phyloP scores from a whole-genome alignment of 768 basidiomycete genomes.

The Hygrophorus pudorinus region DNA sequence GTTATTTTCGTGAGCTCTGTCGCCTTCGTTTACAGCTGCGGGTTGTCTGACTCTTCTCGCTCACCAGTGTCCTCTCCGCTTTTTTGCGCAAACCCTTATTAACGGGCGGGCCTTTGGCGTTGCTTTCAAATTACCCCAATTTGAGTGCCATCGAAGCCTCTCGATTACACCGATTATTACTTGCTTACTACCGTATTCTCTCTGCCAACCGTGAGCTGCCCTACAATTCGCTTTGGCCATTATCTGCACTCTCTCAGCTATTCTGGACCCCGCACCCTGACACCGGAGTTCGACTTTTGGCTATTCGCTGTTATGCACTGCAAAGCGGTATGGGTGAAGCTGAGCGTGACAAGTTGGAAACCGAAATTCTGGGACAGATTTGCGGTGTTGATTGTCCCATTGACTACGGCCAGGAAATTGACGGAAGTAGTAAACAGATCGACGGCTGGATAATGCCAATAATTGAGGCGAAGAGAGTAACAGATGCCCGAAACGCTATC shows the following conservation, averaged over 20 bases:
- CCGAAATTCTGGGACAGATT: conserved; percentile 46
- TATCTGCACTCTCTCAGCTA: conserved; percentile 39
- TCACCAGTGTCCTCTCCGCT: conserved; percentile 43
- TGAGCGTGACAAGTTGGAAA: conserved; percentile 60
- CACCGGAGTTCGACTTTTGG: conserved; percentile 52
- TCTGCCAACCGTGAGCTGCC: conserved; percentile 66
- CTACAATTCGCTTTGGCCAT: conserved; percentile 48
- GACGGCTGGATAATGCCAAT: conserved; percentile 83
- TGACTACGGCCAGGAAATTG: conserved; percentile 39
- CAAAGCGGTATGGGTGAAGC: conserved; percentile 73
- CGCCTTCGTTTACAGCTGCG: conserved; percentile 2
- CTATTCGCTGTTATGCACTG: conserved; percentile 69
- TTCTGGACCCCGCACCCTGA: conserved; percentile 41
- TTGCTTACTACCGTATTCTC: conserved; percentile 77
- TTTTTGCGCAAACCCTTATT: conserved; percentile 35
- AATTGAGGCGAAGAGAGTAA: conserved; percentile 54
- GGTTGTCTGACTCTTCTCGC: conserved; percentile 6
- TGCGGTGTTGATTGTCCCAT: conserved; percentile 54
- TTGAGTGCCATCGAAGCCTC: conserved; percentile 25
- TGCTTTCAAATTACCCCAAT: conserved; percentile 26
- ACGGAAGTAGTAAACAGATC: conserved; percentile 33
- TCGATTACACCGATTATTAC: conserved; percentile 58
- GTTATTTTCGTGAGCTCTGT: conserved; percentile 51
- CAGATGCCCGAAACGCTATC: conserved; percentile 37
- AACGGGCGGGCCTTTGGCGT: conserved; percentile 43